Conservation (phyloP, 805 yeast genomes). For the Nakazawaea ambrosiae region DNA sequence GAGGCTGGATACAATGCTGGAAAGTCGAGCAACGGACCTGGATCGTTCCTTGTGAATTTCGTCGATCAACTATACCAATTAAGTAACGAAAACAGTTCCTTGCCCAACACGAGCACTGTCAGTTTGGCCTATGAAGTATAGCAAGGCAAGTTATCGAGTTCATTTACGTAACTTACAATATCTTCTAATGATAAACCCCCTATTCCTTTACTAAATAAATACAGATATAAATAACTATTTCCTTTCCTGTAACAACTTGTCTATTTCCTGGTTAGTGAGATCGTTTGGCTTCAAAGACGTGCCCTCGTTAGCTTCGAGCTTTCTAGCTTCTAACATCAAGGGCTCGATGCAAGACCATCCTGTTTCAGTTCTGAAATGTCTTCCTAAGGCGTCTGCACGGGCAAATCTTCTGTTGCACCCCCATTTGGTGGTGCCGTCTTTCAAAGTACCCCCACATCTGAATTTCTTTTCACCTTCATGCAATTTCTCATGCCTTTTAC, state of each 20-base stretch:
- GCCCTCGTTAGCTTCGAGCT: not conserved
- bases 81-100: not conserved
- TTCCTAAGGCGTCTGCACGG: conserved; percentile 68
- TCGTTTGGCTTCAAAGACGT: not conserved
- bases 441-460: conserved; percentile 55
- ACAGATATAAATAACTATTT: no score
- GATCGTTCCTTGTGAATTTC: conserved; percentile 41
- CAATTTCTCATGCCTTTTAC: conserved; percentile 68
- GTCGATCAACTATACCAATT: conserved; percentile 32
- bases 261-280: conserved; percentile 4
- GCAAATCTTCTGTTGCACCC: conserved; percentile 74
- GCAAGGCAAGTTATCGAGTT: no score
- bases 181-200: no score
- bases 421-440: conserved; percentile 56
- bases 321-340: conserved; percentile 45
- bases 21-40: conserved; percentile 37
- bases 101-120: no score
- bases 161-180: no score
- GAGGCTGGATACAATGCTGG: conserved; percentile 55
- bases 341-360: conserved; percentile 67
- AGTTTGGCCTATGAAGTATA: no score
- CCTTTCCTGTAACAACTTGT: conserved; percentile 1
- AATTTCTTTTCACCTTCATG: conserved; percentile 69
- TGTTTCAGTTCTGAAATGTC: conserved; percentile 71
- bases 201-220: no score